Conservation (phyloP, 306 rosid genomes). For the Astragalus membranaceus region DNA sequence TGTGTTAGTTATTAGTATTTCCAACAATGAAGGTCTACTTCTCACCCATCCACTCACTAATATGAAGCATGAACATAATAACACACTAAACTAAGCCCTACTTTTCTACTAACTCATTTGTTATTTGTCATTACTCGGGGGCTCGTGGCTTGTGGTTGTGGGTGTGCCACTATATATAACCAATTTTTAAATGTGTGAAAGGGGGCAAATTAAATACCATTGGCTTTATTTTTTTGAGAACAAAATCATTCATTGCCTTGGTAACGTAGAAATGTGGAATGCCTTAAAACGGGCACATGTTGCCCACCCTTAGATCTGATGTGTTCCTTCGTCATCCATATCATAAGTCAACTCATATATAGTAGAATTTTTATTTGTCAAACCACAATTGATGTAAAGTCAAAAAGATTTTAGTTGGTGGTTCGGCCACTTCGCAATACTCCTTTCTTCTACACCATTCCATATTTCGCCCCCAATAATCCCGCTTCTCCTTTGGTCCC, state of each 20-base stretch:
- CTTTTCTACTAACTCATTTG: not conserved
- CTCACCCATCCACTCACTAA: not conserved
- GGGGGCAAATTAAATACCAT: too few species aligned
- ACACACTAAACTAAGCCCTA: not conserved
- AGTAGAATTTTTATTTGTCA: not conserved
- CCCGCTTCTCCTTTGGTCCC: not conserved
- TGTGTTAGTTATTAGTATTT: not conserved
- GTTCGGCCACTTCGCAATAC: constrained; percentile 12
- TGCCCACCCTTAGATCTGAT: not conserved
- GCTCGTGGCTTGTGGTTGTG: not conserved
- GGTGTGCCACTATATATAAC: not conserved
- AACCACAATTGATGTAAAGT: constrained; percentile 20
- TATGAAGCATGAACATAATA: not conserved
- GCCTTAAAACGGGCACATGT: not conserved
- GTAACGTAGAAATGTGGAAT: not conserved
- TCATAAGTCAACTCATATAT: constrained; percentile 12
- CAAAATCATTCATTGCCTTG: not conserved
- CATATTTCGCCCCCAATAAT: too few species aligned
- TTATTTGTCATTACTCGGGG: not conserved
- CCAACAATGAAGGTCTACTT: not conserved
- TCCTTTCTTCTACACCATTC: not conserved
- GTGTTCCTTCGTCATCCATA: not conserved
- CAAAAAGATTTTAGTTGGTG: constrained; percentile 26
- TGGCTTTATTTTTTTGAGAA: too few species aligned
- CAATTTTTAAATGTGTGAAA: too few species aligned